Conservation (phyloP, 2,329 filamentous ascomycete species). For the Karstenula rhodostoma region DNA sequence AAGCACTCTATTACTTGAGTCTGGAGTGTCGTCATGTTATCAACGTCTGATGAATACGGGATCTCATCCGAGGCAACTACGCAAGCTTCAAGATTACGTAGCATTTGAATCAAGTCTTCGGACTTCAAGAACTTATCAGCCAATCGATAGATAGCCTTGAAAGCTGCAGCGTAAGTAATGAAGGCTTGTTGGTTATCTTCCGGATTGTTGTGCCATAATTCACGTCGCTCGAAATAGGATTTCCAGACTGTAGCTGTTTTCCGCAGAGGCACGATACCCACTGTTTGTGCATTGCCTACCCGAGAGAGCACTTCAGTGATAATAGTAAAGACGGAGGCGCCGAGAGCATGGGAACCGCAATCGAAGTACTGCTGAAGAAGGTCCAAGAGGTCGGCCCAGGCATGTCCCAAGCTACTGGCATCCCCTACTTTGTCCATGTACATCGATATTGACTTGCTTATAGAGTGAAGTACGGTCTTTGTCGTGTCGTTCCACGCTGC, state of each 20-base stretch:
- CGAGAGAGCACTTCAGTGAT: constrained; percentile 51
- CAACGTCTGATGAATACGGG: constrained; percentile 74
- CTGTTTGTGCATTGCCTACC: constrained; percentile 25
- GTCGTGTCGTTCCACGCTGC: constrained; percentile 52
- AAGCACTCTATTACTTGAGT: constrained; percentile 72
- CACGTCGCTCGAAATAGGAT: constrained; percentile 40
- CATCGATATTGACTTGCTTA: constrained; percentile 69
- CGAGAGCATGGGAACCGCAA: constrained; percentile 51
- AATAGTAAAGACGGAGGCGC: constrained; percentile 52
- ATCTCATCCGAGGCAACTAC: constrained; percentile 74
- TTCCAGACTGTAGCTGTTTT: constrained; percentile 48
- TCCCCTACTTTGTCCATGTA: constrained; percentile 77
- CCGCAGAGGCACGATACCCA: constrained; percentile 37
- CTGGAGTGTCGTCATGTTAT: constrained; percentile 77
- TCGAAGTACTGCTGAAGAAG: constrained; percentile 67
- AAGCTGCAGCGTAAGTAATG: constrained; percentile 81
- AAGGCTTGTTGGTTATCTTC: constrained; percentile 77
- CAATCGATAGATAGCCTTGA: constrained; percentile 80
- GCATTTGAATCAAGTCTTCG: constrained; percentile 66
- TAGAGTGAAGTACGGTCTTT: constrained; percentile 46
- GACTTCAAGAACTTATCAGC: constrained; percentile 71
- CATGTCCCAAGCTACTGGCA: constrained; percentile 70
- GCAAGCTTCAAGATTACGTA: constrained; percentile 69
- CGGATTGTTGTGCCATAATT: constrained; percentile 28
- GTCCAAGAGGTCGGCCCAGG: constrained; percentile 78